Conservation (phyloP, 345 rosid genomes). For the Gossypium herbaceum region DNA sequence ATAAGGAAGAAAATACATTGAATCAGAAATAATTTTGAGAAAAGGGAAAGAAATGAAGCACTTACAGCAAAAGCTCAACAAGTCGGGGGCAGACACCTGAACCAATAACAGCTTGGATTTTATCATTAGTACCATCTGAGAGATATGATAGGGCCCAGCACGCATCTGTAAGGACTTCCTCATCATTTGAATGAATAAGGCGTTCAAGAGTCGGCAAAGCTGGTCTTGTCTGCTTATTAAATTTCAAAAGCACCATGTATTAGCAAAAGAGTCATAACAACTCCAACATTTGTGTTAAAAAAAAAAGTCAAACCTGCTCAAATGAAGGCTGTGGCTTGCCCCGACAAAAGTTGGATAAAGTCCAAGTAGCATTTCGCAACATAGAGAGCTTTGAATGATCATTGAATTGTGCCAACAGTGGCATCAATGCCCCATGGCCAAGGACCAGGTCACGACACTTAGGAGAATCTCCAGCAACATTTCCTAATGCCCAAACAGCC, state of each 20-base stretch:
- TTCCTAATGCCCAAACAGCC: constrained; percentile 89
- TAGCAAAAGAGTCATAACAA: neutral
- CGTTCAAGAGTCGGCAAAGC: constrained; percentile 69
- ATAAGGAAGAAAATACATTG: neutral
- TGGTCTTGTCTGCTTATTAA: constrained; percentile 45
- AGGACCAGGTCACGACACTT: constrained; percentile 67
- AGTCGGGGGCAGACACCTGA: constrained; percentile 65
- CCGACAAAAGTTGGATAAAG: constrained; percentile 70
- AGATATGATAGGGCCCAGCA: constrained; percentile 82
- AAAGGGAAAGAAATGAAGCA: constrained; percentile 11
- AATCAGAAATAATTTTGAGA: neutral
- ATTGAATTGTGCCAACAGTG: constrained; percentile 62
- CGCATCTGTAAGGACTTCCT: constrained; percentile 82
- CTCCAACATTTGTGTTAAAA: neutral
- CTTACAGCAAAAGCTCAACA: constrained; percentile 63
- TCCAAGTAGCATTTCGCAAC: constrained; percentile 81
- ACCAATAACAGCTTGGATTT: constrained; percentile 72
- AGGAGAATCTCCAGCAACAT: constrained; percentile 85
- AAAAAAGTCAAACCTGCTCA: constrained; percentile 48
- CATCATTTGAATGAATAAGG: constrained; percentile 63
- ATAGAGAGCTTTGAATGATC: constrained; percentile 62
- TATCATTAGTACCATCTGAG: constrained; percentile 74
- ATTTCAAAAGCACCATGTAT: constrained; percentile 10
- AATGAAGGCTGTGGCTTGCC: constrained; percentile 70
- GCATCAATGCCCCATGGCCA: constrained; percentile 46